Conservation (phyloP, 2,329 filamentous ascomycete genomes). For the Cladosporium oxysporum region DNA sequence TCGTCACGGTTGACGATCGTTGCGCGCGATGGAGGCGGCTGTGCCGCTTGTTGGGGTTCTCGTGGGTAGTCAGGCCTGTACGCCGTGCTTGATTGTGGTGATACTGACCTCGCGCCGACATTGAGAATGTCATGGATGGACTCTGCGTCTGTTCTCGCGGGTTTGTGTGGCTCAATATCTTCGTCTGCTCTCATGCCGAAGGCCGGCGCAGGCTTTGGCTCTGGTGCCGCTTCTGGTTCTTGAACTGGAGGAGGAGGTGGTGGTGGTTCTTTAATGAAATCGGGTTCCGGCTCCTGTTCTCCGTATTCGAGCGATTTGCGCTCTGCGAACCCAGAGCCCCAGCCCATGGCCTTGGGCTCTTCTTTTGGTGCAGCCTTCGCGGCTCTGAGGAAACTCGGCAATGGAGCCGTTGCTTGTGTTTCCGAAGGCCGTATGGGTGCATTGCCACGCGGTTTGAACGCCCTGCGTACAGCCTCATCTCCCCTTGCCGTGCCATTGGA, state of each 20-base stretch:
- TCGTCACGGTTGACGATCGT: background rate
- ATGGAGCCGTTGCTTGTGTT: background rate
- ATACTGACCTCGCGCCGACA: background rate
- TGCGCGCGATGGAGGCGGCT: conserved; percentile 2
- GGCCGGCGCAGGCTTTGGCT: background rate
- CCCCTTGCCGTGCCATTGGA: background rate
- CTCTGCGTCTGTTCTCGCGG: background rate
- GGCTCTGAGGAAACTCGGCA: conserved; percentile 16
- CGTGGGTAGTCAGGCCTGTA: conserved; percentile 7
- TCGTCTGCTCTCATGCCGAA: conserved; percentile 1
- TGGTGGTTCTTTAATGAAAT: background rate
- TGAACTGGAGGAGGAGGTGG: background rate
- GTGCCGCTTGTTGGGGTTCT: background rate
- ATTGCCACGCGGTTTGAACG: background rate
- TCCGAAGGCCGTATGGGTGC: background rate
- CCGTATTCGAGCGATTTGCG: conserved; percentile 13
- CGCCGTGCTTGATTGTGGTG: background rate
- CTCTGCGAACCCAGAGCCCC: conserved; percentile 6
- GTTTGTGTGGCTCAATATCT: background rate
- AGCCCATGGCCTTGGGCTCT: background rate
- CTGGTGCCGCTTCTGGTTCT: background rate
- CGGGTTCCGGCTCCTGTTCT: background rate
- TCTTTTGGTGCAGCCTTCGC: background rate
- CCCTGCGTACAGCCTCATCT: background rate
- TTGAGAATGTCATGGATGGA: conserved; percentile 9